Conservation (phyloP, 2,329 filamentous ascomycete species). For the Ceratocystiopsis sp. region DNA sequence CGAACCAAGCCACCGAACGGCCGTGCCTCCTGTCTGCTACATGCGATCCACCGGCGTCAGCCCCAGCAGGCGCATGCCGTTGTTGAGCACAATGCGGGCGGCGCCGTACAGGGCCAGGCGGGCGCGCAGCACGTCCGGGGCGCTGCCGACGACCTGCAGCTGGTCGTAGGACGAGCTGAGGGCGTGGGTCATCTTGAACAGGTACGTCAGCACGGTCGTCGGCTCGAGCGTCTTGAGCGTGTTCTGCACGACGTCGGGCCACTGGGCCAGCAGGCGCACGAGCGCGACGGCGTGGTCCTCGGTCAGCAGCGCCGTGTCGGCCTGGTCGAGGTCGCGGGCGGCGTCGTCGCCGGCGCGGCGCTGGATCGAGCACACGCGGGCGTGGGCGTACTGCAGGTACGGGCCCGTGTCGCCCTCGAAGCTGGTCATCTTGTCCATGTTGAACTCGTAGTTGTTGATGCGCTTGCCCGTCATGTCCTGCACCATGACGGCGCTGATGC, state of each 20-base stretch:
- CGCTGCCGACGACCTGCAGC: conserved; percentile 64
- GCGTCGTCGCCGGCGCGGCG: conserved; percentile 39
- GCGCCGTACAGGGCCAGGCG: conserved; percentile 65
- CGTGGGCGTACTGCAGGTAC: conserved; percentile 71
- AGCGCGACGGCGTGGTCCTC: conserved; percentile 59
- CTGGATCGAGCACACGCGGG: conserved; percentile 49
- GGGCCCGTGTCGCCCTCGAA: conserved; percentile 77
- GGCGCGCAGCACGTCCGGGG: conserved; percentile 51
- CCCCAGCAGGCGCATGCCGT: conserved; percentile 70
- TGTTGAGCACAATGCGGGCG: conserved; percentile 57
- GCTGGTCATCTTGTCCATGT: conserved; percentile 66
- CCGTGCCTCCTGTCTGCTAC: conserved; percentile 2
- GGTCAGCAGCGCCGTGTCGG: conserved; percentile 50
- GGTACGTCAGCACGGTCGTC: conserved; percentile 36
- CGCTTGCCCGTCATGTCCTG: conserved; percentile 93
- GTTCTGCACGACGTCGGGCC: conserved; percentile 71
- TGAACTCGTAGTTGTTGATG: conserved; percentile 53
- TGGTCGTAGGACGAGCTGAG: conserved; percentile 70
- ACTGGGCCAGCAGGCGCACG: conserved; percentile 61
- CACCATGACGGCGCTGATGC: conserved; percentile 92
- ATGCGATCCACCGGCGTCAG: conserved; percentile 56
- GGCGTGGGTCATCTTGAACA: conserved; percentile 76
- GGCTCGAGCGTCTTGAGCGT: conserved; percentile 70
- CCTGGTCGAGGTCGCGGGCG: conserved; percentile 38
- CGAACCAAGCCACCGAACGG: too few relatives aligned